Base-by-base conservation (phyloP, 345 rosid species). In the Balakata baccata region DNA sequence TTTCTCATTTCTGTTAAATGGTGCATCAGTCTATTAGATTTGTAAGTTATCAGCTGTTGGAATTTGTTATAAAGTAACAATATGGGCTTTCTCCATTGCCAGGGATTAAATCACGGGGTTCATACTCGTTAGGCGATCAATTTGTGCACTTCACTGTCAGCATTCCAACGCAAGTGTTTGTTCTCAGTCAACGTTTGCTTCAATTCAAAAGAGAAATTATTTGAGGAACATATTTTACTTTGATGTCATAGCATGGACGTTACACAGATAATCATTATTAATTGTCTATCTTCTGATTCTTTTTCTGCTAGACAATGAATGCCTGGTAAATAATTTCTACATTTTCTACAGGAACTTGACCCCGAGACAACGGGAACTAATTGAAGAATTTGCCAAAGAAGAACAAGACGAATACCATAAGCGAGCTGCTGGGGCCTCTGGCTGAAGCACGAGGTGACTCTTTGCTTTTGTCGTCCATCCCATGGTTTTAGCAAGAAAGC, bases 311-410 rank as follows among this genome's bases (percentile, higher is more conserved):
- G 14, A n/a, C 2, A 43, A 62, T 16, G 23, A 34, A 6, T 75
- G 8, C 23, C 51, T 76, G 53, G 53, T 6, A 29, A 9, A 39
- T 14, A 23, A 23, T 10, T 14, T n/a, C 13, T 34, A 13, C 8
- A 46, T n/a, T 47, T 50, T 45, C 25, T 80, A 69, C 91, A 96
- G 99, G 75, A 89, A 81, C 66, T 75, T 96, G 78, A 90, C 93
- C 39, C 91, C 75, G 54, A 90, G 94, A 80, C 98, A 96, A 78
- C 92, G 92, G 0, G 93, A 96, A 75, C 81, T 96, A 78, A 87
- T 96, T 17, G 98, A 96, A 79, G 98, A 96, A 77, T 96, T 91
- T 64, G 85, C 86, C 18, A 96, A 90, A 84, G 98, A 90, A 85
- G 99, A 88, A 77, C 94, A 82, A 73, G 96, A 96, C 12, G 99